Percentiles rank a stretch among this genome's conserved stretches.
These are phyloP conservation scores for Penicillium aurantiogriseum DNA, from an alignment of 2,329 filamentous ascomycete species.

Conservation along the genomic window DNA sequence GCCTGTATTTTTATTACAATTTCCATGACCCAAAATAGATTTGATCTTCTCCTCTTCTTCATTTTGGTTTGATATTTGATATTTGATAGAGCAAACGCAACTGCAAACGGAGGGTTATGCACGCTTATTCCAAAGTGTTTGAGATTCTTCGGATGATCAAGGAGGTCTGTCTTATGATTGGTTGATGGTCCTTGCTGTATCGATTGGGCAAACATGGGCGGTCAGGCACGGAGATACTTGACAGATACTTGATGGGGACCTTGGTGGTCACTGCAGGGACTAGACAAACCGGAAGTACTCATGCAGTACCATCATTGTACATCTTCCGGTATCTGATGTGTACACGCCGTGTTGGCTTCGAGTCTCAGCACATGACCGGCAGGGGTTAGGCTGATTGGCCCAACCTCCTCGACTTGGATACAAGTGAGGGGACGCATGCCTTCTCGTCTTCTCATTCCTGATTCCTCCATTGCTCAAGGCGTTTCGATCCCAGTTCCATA, in stretches of 20 bases:
- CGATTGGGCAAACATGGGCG: constrained; percentile 26
- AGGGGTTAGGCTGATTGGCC: constrained; percentile 27
- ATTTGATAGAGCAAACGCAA: constrained; percentile 16
- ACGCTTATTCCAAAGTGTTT: not conserved
- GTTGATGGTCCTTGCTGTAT: constrained; percentile 11
- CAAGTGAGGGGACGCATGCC: constrained; percentile 21
- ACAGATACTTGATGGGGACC: constrained; percentile 2
- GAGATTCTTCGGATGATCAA: not conserved
- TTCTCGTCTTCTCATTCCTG: constrained; percentile 12
- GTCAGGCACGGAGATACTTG: constrained; percentile 20
- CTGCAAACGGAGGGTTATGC: not conserved
- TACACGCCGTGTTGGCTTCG: constrained; percentile 7
- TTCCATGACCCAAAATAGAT: constrained; percentile 37
- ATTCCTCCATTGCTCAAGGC: constrained; percentile 21
- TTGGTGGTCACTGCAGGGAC: not conserved
- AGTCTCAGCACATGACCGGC: constrained; percentile 16
- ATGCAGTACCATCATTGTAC: not conserved
- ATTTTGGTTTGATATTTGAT: constrained; percentile 9
- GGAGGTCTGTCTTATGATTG: constrained; percentile 5
- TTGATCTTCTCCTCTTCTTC: constrained; percentile 24
- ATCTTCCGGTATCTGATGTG: constrained; percentile 1
- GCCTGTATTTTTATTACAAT: constrained; percentile 41
- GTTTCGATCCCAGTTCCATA: constrained; percentile 8
- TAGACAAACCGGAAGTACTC: not conserved
- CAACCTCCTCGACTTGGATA: constrained; percentile 29